These are phyloP conservation scores for Penicillium simplicissimum DNA, from an alignment of 495 filamentous ascomycete genomes.

Conservation along the genomic window DNA sequence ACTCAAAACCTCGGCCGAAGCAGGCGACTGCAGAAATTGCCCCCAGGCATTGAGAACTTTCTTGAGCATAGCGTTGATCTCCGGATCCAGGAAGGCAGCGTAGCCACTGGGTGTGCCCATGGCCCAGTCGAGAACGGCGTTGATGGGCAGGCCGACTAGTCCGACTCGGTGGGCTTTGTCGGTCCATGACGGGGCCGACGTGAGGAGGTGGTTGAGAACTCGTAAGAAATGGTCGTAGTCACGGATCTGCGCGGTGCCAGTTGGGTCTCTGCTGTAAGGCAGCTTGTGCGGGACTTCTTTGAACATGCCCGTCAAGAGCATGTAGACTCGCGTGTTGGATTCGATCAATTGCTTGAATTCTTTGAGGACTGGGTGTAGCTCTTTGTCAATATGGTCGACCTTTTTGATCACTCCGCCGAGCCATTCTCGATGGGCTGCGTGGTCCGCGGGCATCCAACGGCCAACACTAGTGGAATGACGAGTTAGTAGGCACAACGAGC, in stretches of 20 bases:
- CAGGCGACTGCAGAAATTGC: slow-evolving; percentile 55
- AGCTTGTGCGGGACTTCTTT: slow-evolving; percentile 58
- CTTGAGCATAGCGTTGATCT: slow-evolving; percentile 69
- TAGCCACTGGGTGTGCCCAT: slow-evolving; percentile 70
- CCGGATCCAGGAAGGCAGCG: slow-evolving; percentile 63
- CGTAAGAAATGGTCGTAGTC: slow-evolving; percentile 65
- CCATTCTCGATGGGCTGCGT: slow-evolving; percentile 36
- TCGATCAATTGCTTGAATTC: slow-evolving; percentile 52
- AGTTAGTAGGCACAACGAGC: background rate
- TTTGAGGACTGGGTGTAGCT: slow-evolving; percentile 37
- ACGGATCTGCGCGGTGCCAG: slow-evolving; percentile 59
- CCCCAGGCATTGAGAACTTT: slow-evolving; percentile 70
- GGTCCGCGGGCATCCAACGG: slow-evolving; percentile 42
- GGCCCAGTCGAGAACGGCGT: slow-evolving; percentile 69
- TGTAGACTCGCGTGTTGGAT: slow-evolving; percentile 39
- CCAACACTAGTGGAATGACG: slow-evolving; percentile 23
- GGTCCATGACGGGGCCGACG: slow-evolving; percentile 61
- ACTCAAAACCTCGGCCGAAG: slow-evolving; percentile 59
- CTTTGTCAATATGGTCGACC: slow-evolving; percentile 25
- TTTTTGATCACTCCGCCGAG: slow-evolving; percentile 35
- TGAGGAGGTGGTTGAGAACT: slow-evolving; percentile 64
- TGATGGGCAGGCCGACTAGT: slow-evolving; percentile 67
- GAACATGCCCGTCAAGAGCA: slow-evolving; percentile 58
- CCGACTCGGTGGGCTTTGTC: slow-evolving; percentile 52
- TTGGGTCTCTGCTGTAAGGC: slow-evolving; percentile 61